Evolutionary conservation across 1,284 basidiomycete species (phyloP).

Genomic region (Rhizoctonia solani): DNA sequence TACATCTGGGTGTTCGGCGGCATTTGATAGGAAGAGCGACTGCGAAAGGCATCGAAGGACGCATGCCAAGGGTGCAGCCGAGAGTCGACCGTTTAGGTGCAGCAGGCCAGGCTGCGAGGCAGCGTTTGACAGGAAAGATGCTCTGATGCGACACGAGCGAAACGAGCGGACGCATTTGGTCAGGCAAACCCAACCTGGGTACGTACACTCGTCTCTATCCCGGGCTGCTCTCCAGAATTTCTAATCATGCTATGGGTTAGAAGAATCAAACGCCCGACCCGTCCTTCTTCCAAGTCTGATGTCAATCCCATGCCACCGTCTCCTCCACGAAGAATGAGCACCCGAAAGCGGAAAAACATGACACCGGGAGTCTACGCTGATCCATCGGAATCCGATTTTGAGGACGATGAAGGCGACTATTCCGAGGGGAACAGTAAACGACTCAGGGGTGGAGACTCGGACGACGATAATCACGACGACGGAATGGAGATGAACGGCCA

Average conservation of each 20-base stretch:
- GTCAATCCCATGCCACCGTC: neutral
- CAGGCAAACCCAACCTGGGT: conserved; percentile 18
- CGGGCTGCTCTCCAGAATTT: neutral
- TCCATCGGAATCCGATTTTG: neutral
- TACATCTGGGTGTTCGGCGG: conserved; percentile 5
- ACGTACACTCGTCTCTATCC: neutral
- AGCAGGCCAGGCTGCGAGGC: conserved; percentile 13
- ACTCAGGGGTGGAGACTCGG: neutral
- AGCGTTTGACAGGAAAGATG: conserved; percentile 29
- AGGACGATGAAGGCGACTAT: neutral
- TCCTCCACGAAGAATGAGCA: conserved; percentile 2
- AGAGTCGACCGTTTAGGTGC: conserved; percentile 16
- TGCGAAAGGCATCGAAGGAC: conserved; percentile 26
- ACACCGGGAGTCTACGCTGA: neutral
- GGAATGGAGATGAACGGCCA: neutral
- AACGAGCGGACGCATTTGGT: conserved; percentile 30
- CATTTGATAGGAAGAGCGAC: conserved; percentile 29
- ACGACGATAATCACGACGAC: neutral
- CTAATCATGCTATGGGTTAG: neutral
- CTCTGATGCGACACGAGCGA: conserved; percentile 28
- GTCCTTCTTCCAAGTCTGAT: neutral
- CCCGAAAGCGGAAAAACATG: neutral
- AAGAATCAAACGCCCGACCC: neutral
- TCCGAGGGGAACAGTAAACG: neutral
- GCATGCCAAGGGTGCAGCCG: conserved; percentile 1